These are phyloP conservation scores for Solidago caesia DNA, from an alignment of 129 eudicot species.

Conservation along the genomic window DNA sequence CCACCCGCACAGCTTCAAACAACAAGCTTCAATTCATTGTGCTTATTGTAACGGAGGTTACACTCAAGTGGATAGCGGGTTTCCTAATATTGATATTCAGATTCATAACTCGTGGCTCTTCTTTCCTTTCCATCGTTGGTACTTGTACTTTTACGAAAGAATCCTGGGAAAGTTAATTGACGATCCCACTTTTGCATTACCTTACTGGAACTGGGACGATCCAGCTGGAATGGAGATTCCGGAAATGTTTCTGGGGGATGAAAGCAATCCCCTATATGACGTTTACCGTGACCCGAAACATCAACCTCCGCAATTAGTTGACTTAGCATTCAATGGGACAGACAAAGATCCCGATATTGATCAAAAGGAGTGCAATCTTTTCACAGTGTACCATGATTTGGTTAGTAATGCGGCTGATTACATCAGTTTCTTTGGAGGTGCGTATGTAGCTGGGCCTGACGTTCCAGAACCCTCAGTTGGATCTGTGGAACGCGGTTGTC, in stretches of 20 bases:
- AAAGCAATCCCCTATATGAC: constrained; percentile 20
- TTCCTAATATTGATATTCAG: constrained; percentile 28
- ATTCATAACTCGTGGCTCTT: constrained; percentile 56
- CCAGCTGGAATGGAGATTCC: constrained; percentile 46
- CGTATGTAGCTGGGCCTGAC: constrained; percentile 26
- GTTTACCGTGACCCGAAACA: constrained; percentile 17
- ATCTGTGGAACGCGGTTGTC: constrained; percentile 27
- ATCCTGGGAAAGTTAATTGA: constrained; percentile 48
- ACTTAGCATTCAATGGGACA: not conserved
- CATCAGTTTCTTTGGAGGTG: constrained; percentile 31
- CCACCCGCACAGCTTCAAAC: not conserved
- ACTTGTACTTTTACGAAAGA: constrained; percentile 45
- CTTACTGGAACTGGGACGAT: constrained; percentile 52
- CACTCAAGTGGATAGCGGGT: constrained; percentile 30
- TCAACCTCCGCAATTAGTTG: constrained; percentile 16
- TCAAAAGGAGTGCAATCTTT: constrained; percentile 17
- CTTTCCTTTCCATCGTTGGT: constrained; percentile 47
- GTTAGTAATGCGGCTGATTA: constrained; percentile 15
- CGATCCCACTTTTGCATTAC: constrained; percentile 46
- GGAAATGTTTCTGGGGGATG: not conserved
- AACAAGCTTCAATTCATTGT: not conserved
- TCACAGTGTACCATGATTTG: constrained; percentile 36
- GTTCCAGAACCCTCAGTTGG: constrained; percentile 8
- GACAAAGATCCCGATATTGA: not conserved
- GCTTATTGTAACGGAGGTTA: constrained; percentile 35